These are phyloP conservation scores for Ogataea paradorogensis DNA, from an alignment of 805 yeast species.

Conservation along the genomic window DNA sequence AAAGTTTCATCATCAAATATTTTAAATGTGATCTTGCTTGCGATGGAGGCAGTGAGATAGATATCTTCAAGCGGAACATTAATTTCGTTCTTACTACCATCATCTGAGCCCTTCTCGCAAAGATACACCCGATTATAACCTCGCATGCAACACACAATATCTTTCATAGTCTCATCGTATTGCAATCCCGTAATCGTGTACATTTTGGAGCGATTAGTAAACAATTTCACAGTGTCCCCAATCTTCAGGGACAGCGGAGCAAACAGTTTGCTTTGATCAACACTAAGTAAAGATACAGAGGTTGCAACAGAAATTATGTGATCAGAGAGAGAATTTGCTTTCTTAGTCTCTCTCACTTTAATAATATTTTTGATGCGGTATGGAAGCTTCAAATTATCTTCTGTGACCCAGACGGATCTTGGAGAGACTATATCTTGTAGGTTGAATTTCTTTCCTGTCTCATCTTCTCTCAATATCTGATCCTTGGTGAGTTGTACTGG, in stretches of 20 bases:
- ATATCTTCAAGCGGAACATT: slow-evolving; percentile 30
- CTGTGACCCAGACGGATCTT: slow-evolving; percentile 16
- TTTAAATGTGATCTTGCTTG: slow-evolving; percentile 28
- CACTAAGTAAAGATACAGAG: slow-evolving; percentile 27
- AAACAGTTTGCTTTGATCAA: slow-evolving; percentile 32
- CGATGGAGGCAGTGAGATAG: slow-evolving; percentile 32
- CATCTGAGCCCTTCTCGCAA: slow-evolving; percentile 23
- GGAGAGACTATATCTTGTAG: slow-evolving; percentile 8
- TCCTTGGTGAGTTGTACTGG: background rate
- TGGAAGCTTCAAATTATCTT: slow-evolving; percentile 12
- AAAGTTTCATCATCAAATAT: slow-evolving; percentile 16
- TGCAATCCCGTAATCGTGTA: slow-evolving; percentile 49
- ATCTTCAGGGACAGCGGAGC: slow-evolving; percentile 50
- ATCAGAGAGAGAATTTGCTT: too few relatives aligned
- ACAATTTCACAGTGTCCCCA: slow-evolving; percentile 49
- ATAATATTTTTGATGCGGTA: slow-evolving; percentile 8
- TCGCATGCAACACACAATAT: slow-evolving; percentile 50
- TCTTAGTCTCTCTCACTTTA: background rate
- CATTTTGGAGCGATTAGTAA: slow-evolving; percentile 28
- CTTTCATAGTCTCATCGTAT: slow-evolving; percentile 16
- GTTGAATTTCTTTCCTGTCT: slow-evolving; percentile 1
- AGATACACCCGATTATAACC: slow-evolving; percentile 55
- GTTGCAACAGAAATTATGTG: slow-evolving; percentile 6
- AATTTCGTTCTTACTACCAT: slow-evolving; percentile 20
- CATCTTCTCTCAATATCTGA: slow-evolving; percentile 7